Evolutionary conservation across 2,329 filamentous ascomycete species (phyloP).

Genomic region (Aspergillus proliferans): DNA sequence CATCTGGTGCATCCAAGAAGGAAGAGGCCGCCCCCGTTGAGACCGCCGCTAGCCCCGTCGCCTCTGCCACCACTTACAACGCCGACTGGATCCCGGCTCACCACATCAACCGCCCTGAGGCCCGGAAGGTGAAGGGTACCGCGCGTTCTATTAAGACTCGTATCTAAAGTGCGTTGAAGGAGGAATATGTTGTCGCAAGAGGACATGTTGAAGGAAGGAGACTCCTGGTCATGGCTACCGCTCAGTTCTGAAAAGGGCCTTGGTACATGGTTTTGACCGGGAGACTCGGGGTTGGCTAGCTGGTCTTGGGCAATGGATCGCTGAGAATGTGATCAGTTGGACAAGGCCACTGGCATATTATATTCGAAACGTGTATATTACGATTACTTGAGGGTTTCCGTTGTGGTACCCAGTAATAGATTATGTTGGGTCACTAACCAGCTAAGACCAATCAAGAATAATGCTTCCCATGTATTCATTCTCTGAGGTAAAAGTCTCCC

Average conservation of each 20-base stretch:
- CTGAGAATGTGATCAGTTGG: constrained; percentile 17
- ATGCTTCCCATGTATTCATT: no score
- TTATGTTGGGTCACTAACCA: not conserved
- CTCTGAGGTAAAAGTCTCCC: no score
- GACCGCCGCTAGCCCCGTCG: constrained; percentile 64
- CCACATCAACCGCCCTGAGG: constrained; percentile 80
- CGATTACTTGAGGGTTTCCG: constrained; percentile 9
- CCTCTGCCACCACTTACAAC: constrained; percentile 71
- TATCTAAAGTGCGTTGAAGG: constrained; percentile 17
- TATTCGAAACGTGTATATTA: constrained; percentile 19
- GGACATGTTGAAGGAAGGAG: not conserved
- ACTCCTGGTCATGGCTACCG: not conserved
- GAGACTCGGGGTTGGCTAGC: constrained; percentile 6
- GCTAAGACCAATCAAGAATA: no score
- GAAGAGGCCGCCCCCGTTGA: constrained; percentile 58
- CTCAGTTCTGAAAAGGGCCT: not conserved
- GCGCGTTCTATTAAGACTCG: constrained; percentile 30
- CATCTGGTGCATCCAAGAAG: constrained; percentile 61
- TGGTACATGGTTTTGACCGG: constrained; percentile 5
- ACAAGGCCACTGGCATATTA: constrained; percentile 9
- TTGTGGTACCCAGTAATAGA: constrained; percentile 5
- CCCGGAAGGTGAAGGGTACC: constrained; percentile 53
- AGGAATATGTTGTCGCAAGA: not conserved
- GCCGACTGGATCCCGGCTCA: constrained; percentile 89
- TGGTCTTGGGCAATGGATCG: constrained; percentile 8